A percentile compares a stretch with the other conserved stretches of the same genome.
Evolutionary conservation across 2,329 filamentous ascomycete species (phyloP).

Genomic region (Aspergillus brasiliensis): DNA sequence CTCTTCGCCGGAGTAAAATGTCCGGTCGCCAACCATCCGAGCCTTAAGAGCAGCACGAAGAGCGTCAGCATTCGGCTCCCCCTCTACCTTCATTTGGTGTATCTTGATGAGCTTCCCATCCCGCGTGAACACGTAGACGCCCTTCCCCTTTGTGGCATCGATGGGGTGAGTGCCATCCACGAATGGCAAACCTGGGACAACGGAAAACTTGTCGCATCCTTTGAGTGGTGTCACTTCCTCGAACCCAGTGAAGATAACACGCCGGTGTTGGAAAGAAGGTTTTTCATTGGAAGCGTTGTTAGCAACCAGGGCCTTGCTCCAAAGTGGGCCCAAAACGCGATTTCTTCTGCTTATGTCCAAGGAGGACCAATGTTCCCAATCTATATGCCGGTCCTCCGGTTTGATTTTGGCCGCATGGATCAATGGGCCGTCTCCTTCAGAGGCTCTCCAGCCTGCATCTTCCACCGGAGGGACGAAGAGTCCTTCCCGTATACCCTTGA

Average conservation of each 20-base stretch:
- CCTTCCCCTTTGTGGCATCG: slow-evolving; percentile 28
- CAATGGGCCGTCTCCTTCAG: slow-evolving; percentile 29
- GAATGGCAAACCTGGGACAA: slow-evolving; percentile 43
- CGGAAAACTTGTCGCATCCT: slow-evolving; percentile 28
- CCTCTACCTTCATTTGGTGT: slow-evolving; percentile 45
- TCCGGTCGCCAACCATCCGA: slow-evolving; percentile 37
- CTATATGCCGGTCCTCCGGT: slow-evolving; percentile 63
- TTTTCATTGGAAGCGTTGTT: slow-evolving; percentile 20
- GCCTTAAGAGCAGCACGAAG: slow-evolving; percentile 44
- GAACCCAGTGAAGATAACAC: slow-evolving; percentile 41
- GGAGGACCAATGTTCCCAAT: slow-evolving; percentile 60
- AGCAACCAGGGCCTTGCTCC: slow-evolving; percentile 53
- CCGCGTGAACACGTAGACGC: slow-evolving; percentile 40
- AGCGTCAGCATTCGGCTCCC: slow-evolving; percentile 37
- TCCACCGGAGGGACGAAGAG: slow-evolving; percentile 66
- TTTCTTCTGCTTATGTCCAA: slow-evolving; percentile 58
- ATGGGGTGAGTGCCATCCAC: slow-evolving; percentile 29
- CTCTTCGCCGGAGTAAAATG: slow-evolving; percentile 26
- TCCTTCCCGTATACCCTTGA: slow-evolving; percentile 63
- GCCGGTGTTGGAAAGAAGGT: slow-evolving; percentile 30
- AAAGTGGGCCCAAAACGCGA: slow-evolving; percentile 66
- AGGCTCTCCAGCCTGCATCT: slow-evolving; percentile 29
- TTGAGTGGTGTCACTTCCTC: slow-evolving; percentile 34
- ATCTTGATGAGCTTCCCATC: slow-evolving; percentile 41
- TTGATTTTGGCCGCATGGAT: slow-evolving; percentile 73